Evolutionary conservation across 1,139 yeast genomes (phyloP).

Genomic region (Suhomyces kunorum): DNA sequence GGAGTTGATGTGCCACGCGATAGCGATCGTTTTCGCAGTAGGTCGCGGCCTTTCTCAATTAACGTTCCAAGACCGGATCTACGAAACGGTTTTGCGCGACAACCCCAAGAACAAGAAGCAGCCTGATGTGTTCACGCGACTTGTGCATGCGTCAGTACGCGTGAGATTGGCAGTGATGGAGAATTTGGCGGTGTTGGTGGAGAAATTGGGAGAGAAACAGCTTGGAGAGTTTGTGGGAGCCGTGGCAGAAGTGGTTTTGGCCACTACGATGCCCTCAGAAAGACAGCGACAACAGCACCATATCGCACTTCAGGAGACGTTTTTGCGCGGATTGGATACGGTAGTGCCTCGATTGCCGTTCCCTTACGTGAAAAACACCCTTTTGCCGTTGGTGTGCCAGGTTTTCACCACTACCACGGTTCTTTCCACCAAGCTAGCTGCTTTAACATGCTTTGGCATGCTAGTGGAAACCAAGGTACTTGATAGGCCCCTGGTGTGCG

Average conservation of each 20-base stretch:
- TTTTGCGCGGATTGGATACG: constrained; percentile 48
- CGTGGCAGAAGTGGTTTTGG: constrained; percentile 31
- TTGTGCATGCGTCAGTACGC: constrained; percentile 36
- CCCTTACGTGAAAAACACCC: constrained; percentile 67
- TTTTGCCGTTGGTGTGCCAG: constrained; percentile 70
- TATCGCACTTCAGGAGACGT: constrained; percentile 55
- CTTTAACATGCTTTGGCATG: constrained; percentile 63
- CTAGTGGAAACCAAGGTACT: constrained; percentile 60
- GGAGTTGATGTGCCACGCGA: constrained; percentile 51
- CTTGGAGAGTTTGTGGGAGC: constrained; percentile 39
- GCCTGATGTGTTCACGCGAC: constrained; percentile 44
- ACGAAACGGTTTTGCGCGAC: constrained; percentile 34
- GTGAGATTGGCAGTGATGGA: constrained; percentile 50
- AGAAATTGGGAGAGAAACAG: constrained; percentile 53
- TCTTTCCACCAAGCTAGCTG: constrained; percentile 69
- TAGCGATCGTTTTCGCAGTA: constrained; percentile 62
- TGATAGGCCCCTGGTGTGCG: constrained; percentile 72
- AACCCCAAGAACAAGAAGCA: constrained; percentile 34
- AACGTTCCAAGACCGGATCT: constrained; percentile 73
- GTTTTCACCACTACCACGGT: constrained; percentile 84
- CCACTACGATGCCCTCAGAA: constrained; percentile 27
- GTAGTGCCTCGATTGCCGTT: constrained; percentile 61
- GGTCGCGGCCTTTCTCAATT: constrained; percentile 71
- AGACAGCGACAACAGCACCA: constrained; percentile 33
- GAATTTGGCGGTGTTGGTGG: constrained; percentile 52